Conservation (phyloP, 1,139 yeast genomes). For the Meyerozyma athensensis region DNA sequence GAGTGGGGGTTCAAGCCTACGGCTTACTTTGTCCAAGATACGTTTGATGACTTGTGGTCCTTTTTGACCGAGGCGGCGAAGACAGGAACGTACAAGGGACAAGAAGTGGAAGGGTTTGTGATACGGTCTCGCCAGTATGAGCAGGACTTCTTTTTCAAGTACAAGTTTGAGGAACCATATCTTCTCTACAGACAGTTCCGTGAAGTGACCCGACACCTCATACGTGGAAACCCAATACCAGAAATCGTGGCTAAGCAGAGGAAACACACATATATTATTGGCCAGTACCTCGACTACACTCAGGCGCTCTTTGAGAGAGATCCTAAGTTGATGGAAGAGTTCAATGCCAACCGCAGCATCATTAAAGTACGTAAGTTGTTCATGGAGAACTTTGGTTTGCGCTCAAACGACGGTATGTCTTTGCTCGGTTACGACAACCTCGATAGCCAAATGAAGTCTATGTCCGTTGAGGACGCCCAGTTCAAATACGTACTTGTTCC, state of each 20-base stretch:
- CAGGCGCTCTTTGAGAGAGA: constrained; percentile 47
- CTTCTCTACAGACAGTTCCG: constrained; percentile 86
- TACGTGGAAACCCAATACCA: constrained; percentile 38
- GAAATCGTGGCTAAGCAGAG: constrained; percentile 37
- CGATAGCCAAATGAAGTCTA: constrained; percentile 8
- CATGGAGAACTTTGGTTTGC: constrained; percentile 42
- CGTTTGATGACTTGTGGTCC: constrained; percentile 36
- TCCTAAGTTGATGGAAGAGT: constrained; percentile 42
- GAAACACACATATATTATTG: constrained; percentile 55
- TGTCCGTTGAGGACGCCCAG: background rate
- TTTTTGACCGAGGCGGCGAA: constrained; percentile 56
- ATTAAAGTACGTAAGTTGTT: constrained; percentile 63
- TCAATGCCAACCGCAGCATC: constrained; percentile 61
- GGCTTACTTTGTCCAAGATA: constrained; percentile 36
- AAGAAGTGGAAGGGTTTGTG: constrained; percentile 92
- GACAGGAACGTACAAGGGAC: constrained; percentile 66
- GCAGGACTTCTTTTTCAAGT: constrained; percentile 77
- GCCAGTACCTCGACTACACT: constrained; percentile 65
- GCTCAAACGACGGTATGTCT: constrained; percentile 30
- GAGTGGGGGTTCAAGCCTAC: constrained; percentile 70
- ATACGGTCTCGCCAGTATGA: constrained; percentile 39
- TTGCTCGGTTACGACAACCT: constrained; percentile 18
- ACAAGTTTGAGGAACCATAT: constrained; percentile 93
- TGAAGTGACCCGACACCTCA: constrained; percentile 67
- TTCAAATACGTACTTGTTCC: constrained; percentile 66